Percentiles rank a stretch among this genome's conserved stretches.
phyloP scores from a whole-genome alignment of 306 rosid genomes.

The Vigna radiata region DNA sequence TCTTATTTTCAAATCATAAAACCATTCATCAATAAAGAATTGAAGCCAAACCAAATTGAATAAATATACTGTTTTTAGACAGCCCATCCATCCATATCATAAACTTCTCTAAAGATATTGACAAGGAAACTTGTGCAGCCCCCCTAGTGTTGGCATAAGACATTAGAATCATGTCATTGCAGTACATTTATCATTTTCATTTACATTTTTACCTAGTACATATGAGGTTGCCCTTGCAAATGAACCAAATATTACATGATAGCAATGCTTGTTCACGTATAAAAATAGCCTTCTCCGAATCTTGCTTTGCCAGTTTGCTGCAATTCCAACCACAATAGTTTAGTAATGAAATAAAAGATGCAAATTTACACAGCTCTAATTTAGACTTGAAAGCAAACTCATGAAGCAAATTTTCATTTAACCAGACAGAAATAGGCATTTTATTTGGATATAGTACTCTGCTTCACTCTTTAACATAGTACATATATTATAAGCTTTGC shows the following conservation, averaged over 20 bases:
- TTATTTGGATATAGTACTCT: neutral
- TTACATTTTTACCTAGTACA: slow-evolving; percentile 59
- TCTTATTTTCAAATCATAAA: neutral
- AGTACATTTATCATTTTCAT: slow-evolving; percentile 1
- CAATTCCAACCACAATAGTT: slow-evolving; percentile 30
- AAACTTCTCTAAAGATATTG: slow-evolving; percentile 17
- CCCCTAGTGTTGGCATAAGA: slow-evolving; percentile 9
- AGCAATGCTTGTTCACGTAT: slow-evolving; percentile 60
- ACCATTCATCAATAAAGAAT: neutral
- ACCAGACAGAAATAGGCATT: neutral
- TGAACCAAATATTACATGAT: slow-evolving; percentile 78
- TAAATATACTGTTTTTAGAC: slow-evolving; percentile 28
- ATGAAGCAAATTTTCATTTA: slow-evolving; percentile 28
- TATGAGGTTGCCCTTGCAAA: slow-evolving; percentile 69
- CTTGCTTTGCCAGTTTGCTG: slow-evolving; percentile 67
- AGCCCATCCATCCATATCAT: slow-evolving; percentile 17
- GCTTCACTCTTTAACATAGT: neutral
- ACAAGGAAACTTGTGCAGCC: slow-evolving; percentile 1
- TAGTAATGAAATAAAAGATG: slow-evolving; percentile 23
- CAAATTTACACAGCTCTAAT: slow-evolving; percentile 13
- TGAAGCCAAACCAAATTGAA: slow-evolving; percentile 17
- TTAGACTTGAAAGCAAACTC: slow-evolving; percentile 34
- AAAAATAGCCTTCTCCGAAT: slow-evolving; percentile 62
- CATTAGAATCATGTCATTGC: slow-evolving; percentile 5
- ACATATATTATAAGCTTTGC: neutral